Evolutionary conservation across 352 stramenopile species (phyloP).

Genomic region (Phytophthora agathidicida): DNA sequence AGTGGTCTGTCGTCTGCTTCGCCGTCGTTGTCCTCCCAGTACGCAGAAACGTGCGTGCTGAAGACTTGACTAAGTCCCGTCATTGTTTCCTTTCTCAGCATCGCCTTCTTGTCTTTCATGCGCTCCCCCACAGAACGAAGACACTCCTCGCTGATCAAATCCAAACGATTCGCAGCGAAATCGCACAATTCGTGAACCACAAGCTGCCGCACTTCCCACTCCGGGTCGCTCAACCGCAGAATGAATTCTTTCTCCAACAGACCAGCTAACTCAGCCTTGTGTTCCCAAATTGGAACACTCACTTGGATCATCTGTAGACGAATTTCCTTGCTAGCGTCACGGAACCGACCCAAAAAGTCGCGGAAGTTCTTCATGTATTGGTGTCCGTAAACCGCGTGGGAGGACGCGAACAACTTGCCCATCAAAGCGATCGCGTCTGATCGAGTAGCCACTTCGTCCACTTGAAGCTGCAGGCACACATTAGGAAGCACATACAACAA

Average conservation of each 20-base stretch:
- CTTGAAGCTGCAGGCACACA: conserved; percentile 86
- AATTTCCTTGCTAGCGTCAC: conserved; percentile 88
- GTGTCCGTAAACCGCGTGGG: conserved; percentile 70
- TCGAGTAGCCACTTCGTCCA: conserved; percentile 84
- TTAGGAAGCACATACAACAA: conserved; percentile 87
- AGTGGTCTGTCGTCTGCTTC: conserved; percentile 21
- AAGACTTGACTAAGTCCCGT: conserved; percentile 88
- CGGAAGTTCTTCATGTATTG: conserved; percentile 87
- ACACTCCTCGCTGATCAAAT: conserved; percentile 68
- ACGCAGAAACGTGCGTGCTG: conserved; percentile 64
- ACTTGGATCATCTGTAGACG: conserved; percentile 84
- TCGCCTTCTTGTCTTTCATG: conserved; percentile 90
- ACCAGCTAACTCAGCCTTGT: conserved; percentile 61
- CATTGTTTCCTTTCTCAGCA: conserved; percentile 87
- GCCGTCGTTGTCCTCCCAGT: conserved; percentile 48
- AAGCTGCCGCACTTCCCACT: conserved; percentile 84
- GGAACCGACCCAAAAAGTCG: conserved; percentile 86
- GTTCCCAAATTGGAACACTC: conserved; percentile 72
- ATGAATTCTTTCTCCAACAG: conserved; percentile 81
- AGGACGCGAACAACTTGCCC: conserved; percentile 80
- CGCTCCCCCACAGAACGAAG: conserved; percentile 80
- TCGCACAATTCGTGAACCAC: conserved; percentile 86
- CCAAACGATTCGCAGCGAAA: conserved; percentile 71
- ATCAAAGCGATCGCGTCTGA: conserved; percentile 79
- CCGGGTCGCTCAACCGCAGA: conserved; percentile 69